Conservation (phyloP, 2,329 filamentous ascomycete species). For the Xylaria sp. region DNA sequence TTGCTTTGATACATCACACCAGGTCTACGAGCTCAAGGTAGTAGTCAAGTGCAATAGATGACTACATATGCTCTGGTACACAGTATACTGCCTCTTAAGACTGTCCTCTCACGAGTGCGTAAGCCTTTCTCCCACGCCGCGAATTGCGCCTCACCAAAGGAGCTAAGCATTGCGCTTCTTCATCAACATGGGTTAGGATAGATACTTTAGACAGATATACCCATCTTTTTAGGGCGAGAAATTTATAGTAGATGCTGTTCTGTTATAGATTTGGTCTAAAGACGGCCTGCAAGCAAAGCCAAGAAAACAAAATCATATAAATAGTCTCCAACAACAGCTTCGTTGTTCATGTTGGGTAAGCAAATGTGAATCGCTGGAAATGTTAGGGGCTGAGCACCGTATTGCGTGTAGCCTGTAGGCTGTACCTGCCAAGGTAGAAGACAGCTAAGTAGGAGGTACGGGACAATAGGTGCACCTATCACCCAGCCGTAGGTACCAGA, state of each 20-base stretch:
- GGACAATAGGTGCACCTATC: background rate
- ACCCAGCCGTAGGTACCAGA: background rate
- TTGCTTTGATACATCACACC: background rate
- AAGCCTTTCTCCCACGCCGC: constrained; percentile 15
- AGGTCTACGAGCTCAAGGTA: background rate
- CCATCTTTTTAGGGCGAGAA: background rate
- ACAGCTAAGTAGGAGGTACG: background rate
- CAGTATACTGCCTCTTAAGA: background rate
- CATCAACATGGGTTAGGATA: background rate
- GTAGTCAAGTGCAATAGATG: background rate
- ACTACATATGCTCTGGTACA: background rate
- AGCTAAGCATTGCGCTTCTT: constrained; percentile 1
- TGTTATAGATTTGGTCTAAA: background rate
- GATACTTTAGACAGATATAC: too few species aligned
- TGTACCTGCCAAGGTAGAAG: background rate
- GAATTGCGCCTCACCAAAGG: constrained; percentile 29
- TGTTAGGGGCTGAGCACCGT: constrained; percentile 5
- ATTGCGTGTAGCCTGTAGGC: background rate
- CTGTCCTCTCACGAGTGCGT: constrained; percentile 1
- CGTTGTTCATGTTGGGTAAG: background rate
- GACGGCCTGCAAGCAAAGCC: background rate
- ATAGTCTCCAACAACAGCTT: background rate
- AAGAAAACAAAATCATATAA: background rate
- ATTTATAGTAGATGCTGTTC: background rate
- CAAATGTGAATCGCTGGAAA: background rate